Evolutionary conservation across 2,329 filamentous ascomycete species (phyloP), one percentile per base, ranked within the genome.

Genomic region (Clonostachys chloroleuca): DNA sequence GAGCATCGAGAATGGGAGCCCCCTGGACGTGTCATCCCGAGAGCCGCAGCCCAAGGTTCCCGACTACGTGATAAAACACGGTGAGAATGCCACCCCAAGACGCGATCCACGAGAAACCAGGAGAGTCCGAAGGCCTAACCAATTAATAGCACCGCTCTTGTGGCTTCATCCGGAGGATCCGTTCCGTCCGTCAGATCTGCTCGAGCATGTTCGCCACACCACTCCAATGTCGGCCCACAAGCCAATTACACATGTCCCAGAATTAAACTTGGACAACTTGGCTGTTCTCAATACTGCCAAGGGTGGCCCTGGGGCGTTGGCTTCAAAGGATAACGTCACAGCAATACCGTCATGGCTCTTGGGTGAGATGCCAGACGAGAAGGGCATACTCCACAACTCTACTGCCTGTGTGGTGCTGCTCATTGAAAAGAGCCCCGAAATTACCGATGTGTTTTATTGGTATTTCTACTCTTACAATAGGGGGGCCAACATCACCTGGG

Each of bases 401-500:
- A 62, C 59, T 6, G 47, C 59, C 1, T 61, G 57, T 44, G 58
- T 59, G 6, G 58, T 63, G 18, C 46, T 63, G 16, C 43, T 63
- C 4, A 54, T 61, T 1, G 55, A 59, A 20, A 50, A 53, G 46
- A 46, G 34, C 33, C 20, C 48, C 6, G 37, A 39, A 2, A 51
- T 56, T 7, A 5, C 59, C 2, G 60, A 61, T 24, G 61, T 54
- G 2, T 64, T 64, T 20, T 64, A 56, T 50, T 64, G 62, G 33
- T 64, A 64, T 47, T 64, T 64, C 37, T 63, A 64, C 48, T 63
- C 61, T 7, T 63, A 60, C 42, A 55, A 64, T 16, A 51, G 54
- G 35, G 61, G 60, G 0, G 46, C 53, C 6, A 61, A 61, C 33
- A 52, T 59, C 46, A 58, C 56, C 1, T 59, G 60, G 45, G 58